Base-by-base conservation (phyloP, 805 yeast species). In the Lachancea kluyveri region DNA sequence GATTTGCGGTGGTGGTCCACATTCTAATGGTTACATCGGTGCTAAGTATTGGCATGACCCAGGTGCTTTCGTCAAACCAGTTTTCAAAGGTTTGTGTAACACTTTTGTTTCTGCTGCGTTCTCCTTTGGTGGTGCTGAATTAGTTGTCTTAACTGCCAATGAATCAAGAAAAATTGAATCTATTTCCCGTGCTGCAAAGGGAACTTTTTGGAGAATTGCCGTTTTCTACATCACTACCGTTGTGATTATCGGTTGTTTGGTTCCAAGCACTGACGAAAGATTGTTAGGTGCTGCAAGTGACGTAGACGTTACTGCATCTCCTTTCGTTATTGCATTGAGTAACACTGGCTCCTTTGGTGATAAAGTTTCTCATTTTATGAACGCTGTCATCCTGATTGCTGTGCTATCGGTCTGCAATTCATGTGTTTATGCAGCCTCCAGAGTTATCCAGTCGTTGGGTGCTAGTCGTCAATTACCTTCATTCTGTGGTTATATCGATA, bases 51-150 rank as follows among this genome's bases (percentile, higher is more conserved):
- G 75, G 75, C 57, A 56, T 24, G 46, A 60, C 27, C 76, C 77
- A 6, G 81, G 81, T 30, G 66, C 75, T 1, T 71, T 72, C 45
- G 65, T 70, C 11, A 50, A 58, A 38, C 48, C 49, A 28, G 72
- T 73, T 8, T 60, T 77, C 51, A 78, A 78, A 58, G 83, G 82
- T 37, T 72, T 79, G 17, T 68, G 73, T 42, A 60, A 76, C 4
- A 79, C 73, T 8, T 74, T 79, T 39, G 76, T 77, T 32, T 72
- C 77, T 19, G 83, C 86, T n/a, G 83, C 86, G 0, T 80, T 78
- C 46, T 68, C 84, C 5, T 80, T 74, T 49, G 72, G 79, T 17
- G 86, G 87, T 26, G 73, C 79, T 14, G 88, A 79, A 54, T 61
- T 79, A 33, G 67, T 72, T 16, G 82, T 82, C 22, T 60, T 79